Percentiles rank a stretch among this genome's conserved stretches.
Conservation (phyloP, 148 eudicot genomes). For the Rheum nobile region DNA sequence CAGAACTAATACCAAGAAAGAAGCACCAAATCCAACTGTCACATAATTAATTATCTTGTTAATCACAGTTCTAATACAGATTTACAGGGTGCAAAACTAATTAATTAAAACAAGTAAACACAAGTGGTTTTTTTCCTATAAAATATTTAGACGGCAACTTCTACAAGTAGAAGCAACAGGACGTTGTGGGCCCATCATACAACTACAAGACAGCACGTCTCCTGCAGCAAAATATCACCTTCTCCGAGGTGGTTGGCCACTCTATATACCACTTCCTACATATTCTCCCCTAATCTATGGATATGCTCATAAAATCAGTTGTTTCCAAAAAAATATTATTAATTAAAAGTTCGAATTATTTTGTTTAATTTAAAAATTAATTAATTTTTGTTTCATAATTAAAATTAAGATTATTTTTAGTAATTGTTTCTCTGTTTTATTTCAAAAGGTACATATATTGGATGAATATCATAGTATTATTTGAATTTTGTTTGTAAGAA, state of each 20-base stretch:
- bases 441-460: too few species aligned
- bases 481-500: too few species aligned
- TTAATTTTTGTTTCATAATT: too few species aligned
- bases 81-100: neutral
- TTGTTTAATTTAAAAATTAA: too few species aligned
- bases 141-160: neutral
- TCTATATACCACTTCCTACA: neutral
- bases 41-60: neutral
- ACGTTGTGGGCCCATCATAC: neutral
- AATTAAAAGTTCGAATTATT: too few species aligned
- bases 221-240: neutral
- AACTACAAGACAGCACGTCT: neutral
- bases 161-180: neutral
- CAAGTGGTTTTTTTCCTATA: neutral
- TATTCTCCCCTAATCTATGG: too few species aligned
- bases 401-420: too few species aligned
- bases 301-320: too few species aligned
- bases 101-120: neutral
- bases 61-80: neutral
- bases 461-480: too few species aligned
- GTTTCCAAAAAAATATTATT: too few species aligned
- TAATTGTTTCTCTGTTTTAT: too few species aligned
- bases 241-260: slow-evolving; percentile 1
- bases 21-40: neutral
- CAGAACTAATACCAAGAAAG: neutral